Conservation (phyloP, 768 basidiomycete genomes). For the Tricholoma flavovirens region DNA sequence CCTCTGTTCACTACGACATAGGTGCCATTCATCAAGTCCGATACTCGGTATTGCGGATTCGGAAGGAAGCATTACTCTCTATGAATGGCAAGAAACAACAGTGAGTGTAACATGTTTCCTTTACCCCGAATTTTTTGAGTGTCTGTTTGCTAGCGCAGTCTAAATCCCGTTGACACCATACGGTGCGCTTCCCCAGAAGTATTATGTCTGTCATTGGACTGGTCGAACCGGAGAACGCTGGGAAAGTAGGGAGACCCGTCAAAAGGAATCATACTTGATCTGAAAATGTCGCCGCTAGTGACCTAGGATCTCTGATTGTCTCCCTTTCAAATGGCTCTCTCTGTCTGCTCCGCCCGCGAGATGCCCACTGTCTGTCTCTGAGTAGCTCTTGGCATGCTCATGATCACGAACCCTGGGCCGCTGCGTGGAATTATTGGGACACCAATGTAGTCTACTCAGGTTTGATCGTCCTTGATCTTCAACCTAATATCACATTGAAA, state of each 20-base stretch:
- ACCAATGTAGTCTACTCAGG: slow-evolving; percentile 79
- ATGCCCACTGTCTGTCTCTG: slow-evolving; percentile 38
- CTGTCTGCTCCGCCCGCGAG: slow-evolving; percentile 49
- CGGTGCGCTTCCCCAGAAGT: slow-evolving; percentile 47
- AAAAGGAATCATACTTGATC: neutral
- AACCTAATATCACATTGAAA: slow-evolving; percentile 8
- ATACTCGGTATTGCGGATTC: slow-evolving; percentile 78
- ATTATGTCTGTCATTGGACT: slow-evolving; percentile 89
- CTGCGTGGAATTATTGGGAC: slow-evolving; percentile 88
- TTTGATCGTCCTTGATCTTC: slow-evolving; percentile 20
- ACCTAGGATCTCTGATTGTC: slow-evolving; percentile 56
- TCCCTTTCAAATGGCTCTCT: slow-evolving; percentile 81
- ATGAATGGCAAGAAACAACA: slow-evolving; percentile 42
- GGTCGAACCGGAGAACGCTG: slow-evolving; percentile 67
- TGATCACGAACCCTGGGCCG: slow-evolving; percentile 92
- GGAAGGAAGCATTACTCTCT: slow-evolving; percentile 69
- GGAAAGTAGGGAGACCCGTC: slow-evolving; percentile 32
- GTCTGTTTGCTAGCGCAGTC: slow-evolving; percentile 26
- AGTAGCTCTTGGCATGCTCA: slow-evolving; percentile 77
- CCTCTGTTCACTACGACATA: slow-evolving; percentile 51
- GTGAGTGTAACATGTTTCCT: slow-evolving; percentile 28
- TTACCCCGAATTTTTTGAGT: neutral
- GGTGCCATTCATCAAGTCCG: slow-evolving; percentile 33
- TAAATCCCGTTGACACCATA: slow-evolving; percentile 38
- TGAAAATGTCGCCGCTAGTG: slow-evolving; percentile 26